Percentiles rank a stretch among this genome's conserved stretches.
Conservation (phyloP, 495 filamentous ascomycete genomes). For the Terfezia boudieri region DNA sequence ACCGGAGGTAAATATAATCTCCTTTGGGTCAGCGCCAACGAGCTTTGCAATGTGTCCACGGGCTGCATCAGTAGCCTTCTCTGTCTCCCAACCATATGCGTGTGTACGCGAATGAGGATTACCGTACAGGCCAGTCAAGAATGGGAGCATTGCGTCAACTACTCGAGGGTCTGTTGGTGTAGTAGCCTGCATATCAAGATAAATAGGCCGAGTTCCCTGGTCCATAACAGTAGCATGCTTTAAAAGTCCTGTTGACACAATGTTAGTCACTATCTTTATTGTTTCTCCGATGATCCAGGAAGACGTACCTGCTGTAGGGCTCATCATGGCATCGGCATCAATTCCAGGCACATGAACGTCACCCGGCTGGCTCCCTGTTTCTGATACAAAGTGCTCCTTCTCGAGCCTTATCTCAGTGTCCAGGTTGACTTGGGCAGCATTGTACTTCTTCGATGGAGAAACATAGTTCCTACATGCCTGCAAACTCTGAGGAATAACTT, state of each 20-base stretch:
- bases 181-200: slow-evolving; percentile 96
- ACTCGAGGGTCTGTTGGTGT: slow-evolving; percentile 91
- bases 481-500: neutral
- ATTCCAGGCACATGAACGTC: slow-evolving; percentile 5
- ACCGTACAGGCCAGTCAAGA: slow-evolving; percentile 77
- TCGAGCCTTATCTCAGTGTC: slow-evolving; percentile 11
- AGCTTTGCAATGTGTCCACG: slow-evolving; percentile 61
- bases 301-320: slow-evolving; percentile 14
- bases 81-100: slow-evolving; percentile 96
- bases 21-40: slow-evolving; percentile 86
- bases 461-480: slow-evolving; percentile 9
- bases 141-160: slow-evolving; percentile 90
- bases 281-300: neutral
- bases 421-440: slow-evolving; percentile 8
- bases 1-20: slow-evolving; percentile 96
- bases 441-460: slow-evolving; percentile 5
- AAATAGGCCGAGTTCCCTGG: slow-evolving; percentile 81
- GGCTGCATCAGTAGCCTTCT: slow-evolving; percentile 75
- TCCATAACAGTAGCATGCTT: slow-evolving; percentile 89
- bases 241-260: slow-evolving; percentile 36
- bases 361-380: slow-evolving; percentile 9
- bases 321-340: slow-evolving; percentile 13
- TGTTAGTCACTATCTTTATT: neutral
- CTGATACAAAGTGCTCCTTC: slow-evolving; percentile 7
- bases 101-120: slow-evolving; percentile 96